These are phyloP conservation scores for Fusarium scirpi DNA, from an alignment of 2,329 filamentous ascomycete species.

Conservation along the genomic window DNA sequence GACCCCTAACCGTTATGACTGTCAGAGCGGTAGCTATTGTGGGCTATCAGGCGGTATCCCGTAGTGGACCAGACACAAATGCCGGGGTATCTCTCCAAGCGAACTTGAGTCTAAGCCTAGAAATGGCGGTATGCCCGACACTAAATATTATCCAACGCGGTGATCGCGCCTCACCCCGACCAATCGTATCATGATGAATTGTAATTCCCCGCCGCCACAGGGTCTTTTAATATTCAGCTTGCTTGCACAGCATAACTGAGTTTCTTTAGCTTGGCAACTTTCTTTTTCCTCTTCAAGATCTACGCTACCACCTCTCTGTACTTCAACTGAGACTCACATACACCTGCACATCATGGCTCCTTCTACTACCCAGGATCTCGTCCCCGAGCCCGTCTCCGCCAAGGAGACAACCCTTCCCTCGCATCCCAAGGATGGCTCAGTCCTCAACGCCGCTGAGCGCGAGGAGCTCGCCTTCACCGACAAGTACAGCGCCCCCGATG, in stretches of 20 bases:
- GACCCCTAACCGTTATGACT: not conserved
- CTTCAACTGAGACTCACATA: no score
- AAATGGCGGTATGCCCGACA: conserved; percentile 31
- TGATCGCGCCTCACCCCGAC: conserved; percentile 15
- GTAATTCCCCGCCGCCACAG: conserved; percentile 28
- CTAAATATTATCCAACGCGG: conserved; percentile 14
- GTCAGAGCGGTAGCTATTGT: not conserved
- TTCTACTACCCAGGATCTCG: conserved; percentile 21
- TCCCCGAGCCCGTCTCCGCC: conserved; percentile 20
- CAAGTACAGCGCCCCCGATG: conserved; percentile 45
- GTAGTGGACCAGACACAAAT: not conserved
- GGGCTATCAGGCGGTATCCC: not conserved
- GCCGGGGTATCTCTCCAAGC: conserved; percentile 1
- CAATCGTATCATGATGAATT: conserved; percentile 26
- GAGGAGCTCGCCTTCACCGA: conserved; percentile 42
- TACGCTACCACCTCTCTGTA: not conserved
- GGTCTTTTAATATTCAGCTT: conserved; percentile 17
- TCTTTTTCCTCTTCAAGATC: not conserved
- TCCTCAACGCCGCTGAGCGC: conserved; percentile 17
- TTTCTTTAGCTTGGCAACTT: conserved; percentile 21
- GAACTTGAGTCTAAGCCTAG: conserved; percentile 1
- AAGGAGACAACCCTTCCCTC: conserved; percentile 18
- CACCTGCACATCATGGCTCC: conserved; percentile 20
- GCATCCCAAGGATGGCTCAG: conserved; percentile 20
- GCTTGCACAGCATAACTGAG: not conserved